phyloP scores from a whole-genome alignment of 768 basidiomycete genomes.

The Hericium erinaceus region DNA sequence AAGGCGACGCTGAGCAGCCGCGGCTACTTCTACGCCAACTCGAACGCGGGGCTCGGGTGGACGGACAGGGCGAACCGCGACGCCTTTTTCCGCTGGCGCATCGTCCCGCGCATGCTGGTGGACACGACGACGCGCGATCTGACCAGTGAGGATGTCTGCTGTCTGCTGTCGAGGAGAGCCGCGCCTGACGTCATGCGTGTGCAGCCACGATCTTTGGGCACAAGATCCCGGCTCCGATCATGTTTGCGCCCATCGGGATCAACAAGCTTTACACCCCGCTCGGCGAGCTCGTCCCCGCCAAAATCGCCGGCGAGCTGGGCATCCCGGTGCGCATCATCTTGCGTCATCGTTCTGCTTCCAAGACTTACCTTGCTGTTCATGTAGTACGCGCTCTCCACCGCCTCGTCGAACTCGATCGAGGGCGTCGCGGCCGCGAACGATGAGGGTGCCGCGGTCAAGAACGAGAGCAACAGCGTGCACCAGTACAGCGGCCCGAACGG shows the following conservation, averaged over 20 bases:
- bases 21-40: constrained; percentile 42
- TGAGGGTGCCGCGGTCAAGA: constrained; percentile 26
- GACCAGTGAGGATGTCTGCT: constrained; percentile 25
- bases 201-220: constrained; percentile 30
- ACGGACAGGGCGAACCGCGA: constrained; percentile 44
- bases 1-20: constrained; percentile 36
- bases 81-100: constrained; percentile 45
- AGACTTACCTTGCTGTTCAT: background rate
- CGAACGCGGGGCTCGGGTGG: constrained; percentile 43
- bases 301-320: constrained; percentile 38
- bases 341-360: background rate
- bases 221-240: constrained; percentile 39
- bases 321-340: constrained; percentile 22
- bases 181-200: background rate
- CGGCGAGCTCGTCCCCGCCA: constrained; percentile 39
- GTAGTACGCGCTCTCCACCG: constrained; percentile 32
- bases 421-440: constrained; percentile 42
- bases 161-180: background rate
- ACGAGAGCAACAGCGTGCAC: constrained; percentile 29
- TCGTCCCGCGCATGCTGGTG: constrained; percentile 48
- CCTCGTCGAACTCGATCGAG: constrained; percentile 39
- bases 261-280: constrained; percentile 37
- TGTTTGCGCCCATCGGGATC: constrained; percentile 49
- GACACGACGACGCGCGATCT: constrained; percentile 41
- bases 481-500: constrained; percentile 25